A percentile compares a stretch with the other conserved stretches of the same genome.
These are phyloP conservation scores for Aspergillus fructus DNA, from an alignment of 2,329 filamentous ascomycete species.

Conservation along the genomic window DNA sequence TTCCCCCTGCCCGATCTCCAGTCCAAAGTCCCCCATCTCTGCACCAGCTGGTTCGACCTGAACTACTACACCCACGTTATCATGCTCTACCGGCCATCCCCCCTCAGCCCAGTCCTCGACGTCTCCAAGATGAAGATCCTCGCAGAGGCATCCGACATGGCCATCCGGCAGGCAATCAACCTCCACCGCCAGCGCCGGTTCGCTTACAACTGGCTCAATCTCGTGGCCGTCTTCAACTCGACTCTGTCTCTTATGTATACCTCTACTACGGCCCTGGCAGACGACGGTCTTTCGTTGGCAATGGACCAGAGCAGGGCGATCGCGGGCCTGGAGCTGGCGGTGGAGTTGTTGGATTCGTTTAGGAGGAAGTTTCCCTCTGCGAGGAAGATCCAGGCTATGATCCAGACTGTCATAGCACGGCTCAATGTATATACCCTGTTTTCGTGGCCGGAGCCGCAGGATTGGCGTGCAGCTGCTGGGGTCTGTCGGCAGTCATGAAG, in stretches of 20 bases:
- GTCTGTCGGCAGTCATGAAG: too few relatives aligned
- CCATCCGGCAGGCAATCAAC: slow-evolving; percentile 43
- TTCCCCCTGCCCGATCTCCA: slow-evolving; percentile 44
- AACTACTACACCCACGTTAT: slow-evolving; percentile 50
- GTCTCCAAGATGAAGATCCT: slow-evolving; percentile 37
- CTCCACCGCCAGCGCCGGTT: slow-evolving; percentile 42
- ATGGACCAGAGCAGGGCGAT: too few relatives aligned
- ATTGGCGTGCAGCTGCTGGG: too few relatives aligned
- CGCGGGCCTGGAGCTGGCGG: too few relatives aligned
- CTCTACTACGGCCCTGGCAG: slow-evolving; percentile 29
- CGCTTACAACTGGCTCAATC: slow-evolving; percentile 45
- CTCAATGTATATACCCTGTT: too few relatives aligned
- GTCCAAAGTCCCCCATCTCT: slow-evolving; percentile 45
- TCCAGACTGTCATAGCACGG: too few relatives aligned
- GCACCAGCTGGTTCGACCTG: slow-evolving; percentile 48
- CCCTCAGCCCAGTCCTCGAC: slow-evolving; percentile 36
- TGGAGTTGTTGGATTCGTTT: too few relatives aligned
- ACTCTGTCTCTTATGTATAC: slow-evolving; percentile 47
- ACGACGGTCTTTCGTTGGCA: too few relatives aligned
- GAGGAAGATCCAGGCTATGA: too few relatives aligned
- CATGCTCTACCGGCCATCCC: slow-evolving; percentile 48
- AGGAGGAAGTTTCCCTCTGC: too few relatives aligned
- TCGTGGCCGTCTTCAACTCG: slow-evolving; percentile 44
- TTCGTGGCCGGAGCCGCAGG: too few relatives aligned
- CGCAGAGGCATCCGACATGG: slow-evolving; percentile 43